Evolutionary conservation across 2,329 filamentous ascomycete genomes (phyloP).

Genomic region (Fusarium xylarioides): DNA sequence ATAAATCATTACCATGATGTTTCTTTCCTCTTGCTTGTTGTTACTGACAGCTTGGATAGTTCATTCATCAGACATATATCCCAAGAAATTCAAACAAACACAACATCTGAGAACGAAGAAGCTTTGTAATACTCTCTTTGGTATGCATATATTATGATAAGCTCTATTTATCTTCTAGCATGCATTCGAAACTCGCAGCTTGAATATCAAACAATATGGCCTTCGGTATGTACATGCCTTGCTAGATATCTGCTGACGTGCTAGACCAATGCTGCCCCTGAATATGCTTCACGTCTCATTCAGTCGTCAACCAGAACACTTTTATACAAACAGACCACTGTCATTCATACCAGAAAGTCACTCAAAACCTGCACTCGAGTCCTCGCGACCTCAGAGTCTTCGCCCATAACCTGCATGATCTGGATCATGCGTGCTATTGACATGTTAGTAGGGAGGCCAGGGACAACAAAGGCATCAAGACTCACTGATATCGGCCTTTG

Average conservation of each 20-base stretch:
- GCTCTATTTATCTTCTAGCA: constrained; percentile 5
- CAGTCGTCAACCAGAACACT: constrained; percentile 10
- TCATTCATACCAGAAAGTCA: constrained; percentile 55
- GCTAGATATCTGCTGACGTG: neutral
- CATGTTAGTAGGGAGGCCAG: constrained; percentile 10
- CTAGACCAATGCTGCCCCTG: neutral
- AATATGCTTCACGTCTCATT: constrained; percentile 1
- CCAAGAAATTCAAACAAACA: constrained; percentile 19
- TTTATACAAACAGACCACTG: neutral
- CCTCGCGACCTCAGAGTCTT: constrained; percentile 66
- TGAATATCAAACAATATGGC: neutral
- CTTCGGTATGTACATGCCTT: constrained; percentile 4
- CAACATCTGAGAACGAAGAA: neutral
- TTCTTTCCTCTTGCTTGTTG: neutral
- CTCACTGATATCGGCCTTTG: constrained; percentile 69
- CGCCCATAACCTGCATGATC: constrained; percentile 68
- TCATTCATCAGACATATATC: neutral
- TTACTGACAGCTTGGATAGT: neutral
- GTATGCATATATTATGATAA: neutral
- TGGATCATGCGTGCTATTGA: constrained; percentile 67
- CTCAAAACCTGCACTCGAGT: constrained; percentile 68
- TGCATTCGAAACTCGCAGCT: neutral
- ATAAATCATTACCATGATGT: neutral
- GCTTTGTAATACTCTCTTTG: neutral
- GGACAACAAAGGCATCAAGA: neutral